A percentile compares a stretch with the other conserved stretches of the same genome.
phyloP scores from a whole-genome alignment of 2,329 filamentous ascomycete genomes.

The Colletotrichum abscissum region DNA sequence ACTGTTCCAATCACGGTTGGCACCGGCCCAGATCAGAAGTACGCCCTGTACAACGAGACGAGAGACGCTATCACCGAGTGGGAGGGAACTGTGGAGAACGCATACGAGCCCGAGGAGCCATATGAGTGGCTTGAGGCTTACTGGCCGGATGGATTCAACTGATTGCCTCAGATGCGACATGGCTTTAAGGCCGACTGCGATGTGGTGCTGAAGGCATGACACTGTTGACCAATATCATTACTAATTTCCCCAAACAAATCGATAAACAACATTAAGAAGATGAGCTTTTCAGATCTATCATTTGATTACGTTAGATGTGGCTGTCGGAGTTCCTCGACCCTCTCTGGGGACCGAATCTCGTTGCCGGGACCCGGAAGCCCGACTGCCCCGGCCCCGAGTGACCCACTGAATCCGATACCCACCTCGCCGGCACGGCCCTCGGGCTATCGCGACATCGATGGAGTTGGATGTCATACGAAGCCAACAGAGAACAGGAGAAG shows the following conservation, averaged over 20 bases:
- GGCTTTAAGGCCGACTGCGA: too few species aligned
- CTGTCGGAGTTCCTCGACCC: too few species aligned
- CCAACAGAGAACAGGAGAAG: not conserved
- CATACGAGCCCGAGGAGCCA: constrained; percentile 49
- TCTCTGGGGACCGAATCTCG: not conserved
- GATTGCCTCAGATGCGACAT: not conserved
- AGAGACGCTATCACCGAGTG: constrained; percentile 42
- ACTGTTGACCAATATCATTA: not conserved
- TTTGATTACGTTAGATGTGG: not conserved
- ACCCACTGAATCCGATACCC: not conserved
- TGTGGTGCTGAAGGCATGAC: not conserved
- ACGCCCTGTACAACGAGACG: constrained; percentile 43
- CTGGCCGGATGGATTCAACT: constrained; percentile 44
- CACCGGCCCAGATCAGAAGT: constrained; percentile 42
- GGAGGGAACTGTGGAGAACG: constrained; percentile 38
- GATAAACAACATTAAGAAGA: too few species aligned
- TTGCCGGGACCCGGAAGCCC: not conserved
- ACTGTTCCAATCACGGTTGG: constrained; percentile 41
- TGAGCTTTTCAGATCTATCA: not conserved
- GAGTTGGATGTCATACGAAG: not conserved
- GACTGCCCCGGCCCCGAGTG: not conserved
- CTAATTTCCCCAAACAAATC: not conserved
- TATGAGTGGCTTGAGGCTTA: constrained; percentile 68
- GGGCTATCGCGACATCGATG: not conserved
- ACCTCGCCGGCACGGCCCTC: not conserved